Conservation (phyloP, 1,284 basidiomycete species). For the Puccinia triticina region DNA sequence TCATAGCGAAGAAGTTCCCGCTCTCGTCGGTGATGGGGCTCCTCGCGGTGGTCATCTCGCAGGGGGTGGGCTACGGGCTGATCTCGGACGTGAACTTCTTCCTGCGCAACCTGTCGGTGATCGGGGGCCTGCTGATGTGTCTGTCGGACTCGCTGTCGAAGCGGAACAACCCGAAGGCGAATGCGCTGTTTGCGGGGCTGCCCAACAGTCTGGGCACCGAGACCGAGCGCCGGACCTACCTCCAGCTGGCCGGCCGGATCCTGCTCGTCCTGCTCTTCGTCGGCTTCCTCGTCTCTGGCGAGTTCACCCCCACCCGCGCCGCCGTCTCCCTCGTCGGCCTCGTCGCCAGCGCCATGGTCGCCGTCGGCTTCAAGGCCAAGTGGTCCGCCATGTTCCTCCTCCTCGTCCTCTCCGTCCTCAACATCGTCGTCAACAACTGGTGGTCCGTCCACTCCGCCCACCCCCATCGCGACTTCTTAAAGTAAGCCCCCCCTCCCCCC, state of each 20-base stretch:
- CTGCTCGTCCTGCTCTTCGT: conserved; percentile 99
- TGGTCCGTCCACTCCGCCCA: conserved; percentile 92
- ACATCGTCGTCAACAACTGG: conserved; percentile 98
- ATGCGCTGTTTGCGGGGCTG: conserved; percentile 81
- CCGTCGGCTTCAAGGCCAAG: conserved; percentile 98
- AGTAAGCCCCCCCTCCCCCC: conserved; percentile 65
- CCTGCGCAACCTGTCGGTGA: conserved; percentile 89
- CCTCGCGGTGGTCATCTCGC: conserved; percentile 85
- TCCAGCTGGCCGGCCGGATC: conserved; percentile 93
- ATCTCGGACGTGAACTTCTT: conserved; percentile 99
- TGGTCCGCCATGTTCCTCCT: conserved; percentile 98
- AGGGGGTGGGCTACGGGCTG: conserved; percentile 89
- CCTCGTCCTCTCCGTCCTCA: conserved; percentile 86
- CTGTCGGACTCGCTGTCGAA: conserved; percentile 87
- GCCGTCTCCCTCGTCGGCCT: conserved; percentile 84
- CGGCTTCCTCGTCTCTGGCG: conserved; percentile 91
- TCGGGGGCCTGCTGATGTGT: conserved; percentile 94
- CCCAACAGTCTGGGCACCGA: conserved; percentile 77
- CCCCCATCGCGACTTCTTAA: conserved; percentile 96
- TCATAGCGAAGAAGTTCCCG: conserved; percentile 84
- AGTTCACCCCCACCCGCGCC: conserved; percentile 82
- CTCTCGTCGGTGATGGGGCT: conserved; percentile 88
- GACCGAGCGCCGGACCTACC: conserved; percentile 97
- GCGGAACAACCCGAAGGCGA: conserved; percentile 68
- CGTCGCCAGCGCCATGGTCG: conserved; percentile 92